phyloP scores from a whole-genome alignment of 768 basidiomycete genomes.

The Holtermanniella nyarrowii region DNA sequence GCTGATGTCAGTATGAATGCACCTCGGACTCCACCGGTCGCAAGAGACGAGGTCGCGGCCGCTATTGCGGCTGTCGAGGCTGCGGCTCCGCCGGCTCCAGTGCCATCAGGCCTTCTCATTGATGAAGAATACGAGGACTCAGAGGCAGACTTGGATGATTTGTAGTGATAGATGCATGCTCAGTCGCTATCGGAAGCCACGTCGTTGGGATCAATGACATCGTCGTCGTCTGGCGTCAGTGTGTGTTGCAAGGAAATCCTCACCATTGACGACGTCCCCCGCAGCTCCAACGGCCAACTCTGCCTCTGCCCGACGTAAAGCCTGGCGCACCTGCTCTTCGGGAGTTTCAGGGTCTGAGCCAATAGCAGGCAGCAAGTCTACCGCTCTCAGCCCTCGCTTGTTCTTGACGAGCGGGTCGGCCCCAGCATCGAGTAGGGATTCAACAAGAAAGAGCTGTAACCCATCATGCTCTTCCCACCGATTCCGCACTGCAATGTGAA shows the following conservation, averaged over 20 bases:
- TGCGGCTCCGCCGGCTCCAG: neutral
- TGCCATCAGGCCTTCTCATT: neutral
- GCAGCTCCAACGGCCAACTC: slow-evolving; percentile 47
- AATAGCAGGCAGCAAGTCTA: slow-evolving; percentile 49
- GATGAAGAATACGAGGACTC: neutral
- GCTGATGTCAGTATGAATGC: slow-evolving; percentile 1
- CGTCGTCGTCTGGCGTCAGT: slow-evolving; percentile 16
- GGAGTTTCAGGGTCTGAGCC: slow-evolving; percentile 30
- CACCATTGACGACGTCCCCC: slow-evolving; percentile 61
- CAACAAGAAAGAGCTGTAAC: slow-evolving; percentile 50
- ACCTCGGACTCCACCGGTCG: neutral
- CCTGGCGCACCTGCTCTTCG: slow-evolving; percentile 48
- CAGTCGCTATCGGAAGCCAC: slow-evolving; percentile 29
- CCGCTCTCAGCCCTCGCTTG: slow-evolving; percentile 52
- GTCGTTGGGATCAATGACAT: slow-evolving; percentile 27
- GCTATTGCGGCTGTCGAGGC: slow-evolving; percentile 3
- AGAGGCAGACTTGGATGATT: neutral
- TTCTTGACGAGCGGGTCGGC: slow-evolving; percentile 63
- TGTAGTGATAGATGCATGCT: neutral
- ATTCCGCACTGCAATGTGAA: slow-evolving; percentile 58
- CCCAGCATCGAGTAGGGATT: slow-evolving; percentile 65
- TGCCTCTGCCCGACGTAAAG: slow-evolving; percentile 51
- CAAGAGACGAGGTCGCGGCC: neutral
- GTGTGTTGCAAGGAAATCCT: neutral
- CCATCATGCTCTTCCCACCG: slow-evolving; percentile 49